A percentile compares a stretch with the other conserved stretches of the same genome.
Conservation (phyloP, 75 land plant species). For the Sequoia sempervirens region DNA sequence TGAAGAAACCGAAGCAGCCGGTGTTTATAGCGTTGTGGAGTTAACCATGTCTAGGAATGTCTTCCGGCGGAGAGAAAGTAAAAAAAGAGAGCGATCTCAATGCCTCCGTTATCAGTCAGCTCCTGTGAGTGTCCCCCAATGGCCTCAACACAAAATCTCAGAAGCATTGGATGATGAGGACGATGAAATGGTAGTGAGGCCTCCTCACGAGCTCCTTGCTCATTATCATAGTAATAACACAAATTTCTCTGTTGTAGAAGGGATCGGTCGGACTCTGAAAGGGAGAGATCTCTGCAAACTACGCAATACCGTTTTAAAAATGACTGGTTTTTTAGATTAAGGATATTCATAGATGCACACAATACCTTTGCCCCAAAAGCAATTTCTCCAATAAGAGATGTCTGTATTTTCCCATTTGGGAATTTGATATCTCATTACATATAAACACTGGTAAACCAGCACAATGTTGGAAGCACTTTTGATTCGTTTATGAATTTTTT, state of each 20-base stretch:
- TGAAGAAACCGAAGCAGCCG: not conserved
- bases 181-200: slow-evolving; percentile 22
- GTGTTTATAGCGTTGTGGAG: not conserved
- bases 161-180: slow-evolving; percentile 37
- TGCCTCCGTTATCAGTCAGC: slow-evolving; percentile 34
- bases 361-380: too few relatives aligned
- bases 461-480: too few relatives aligned
- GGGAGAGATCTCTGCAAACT: slow-evolving; percentile 63
- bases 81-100: not conserved
- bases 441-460: too few relatives aligned
- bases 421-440: too few relatives aligned
- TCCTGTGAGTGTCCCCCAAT: slow-evolving; percentile 78
- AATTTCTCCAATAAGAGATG: too few relatives aligned
- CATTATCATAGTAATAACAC: slow-evolving; percentile 29
- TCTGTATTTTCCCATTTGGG: too few relatives aligned
- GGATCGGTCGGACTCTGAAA: slow-evolving; percentile 62
- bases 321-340: slow-evolving; percentile 52
- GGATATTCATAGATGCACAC: too few relatives aligned
- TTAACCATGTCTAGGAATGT: not conserved
- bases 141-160: slow-evolving; percentile 60
- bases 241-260: slow-evolving; percentile 60
- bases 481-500: too few relatives aligned
- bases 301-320: slow-evolving; percentile 48
- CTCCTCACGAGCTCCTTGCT: slow-evolving; percentile 68
- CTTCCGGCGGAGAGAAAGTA: not conserved